Evolutionary conservation across 805 yeast genomes (phyloP).

Genomic region (Pichia pseudocactophila): DNA sequence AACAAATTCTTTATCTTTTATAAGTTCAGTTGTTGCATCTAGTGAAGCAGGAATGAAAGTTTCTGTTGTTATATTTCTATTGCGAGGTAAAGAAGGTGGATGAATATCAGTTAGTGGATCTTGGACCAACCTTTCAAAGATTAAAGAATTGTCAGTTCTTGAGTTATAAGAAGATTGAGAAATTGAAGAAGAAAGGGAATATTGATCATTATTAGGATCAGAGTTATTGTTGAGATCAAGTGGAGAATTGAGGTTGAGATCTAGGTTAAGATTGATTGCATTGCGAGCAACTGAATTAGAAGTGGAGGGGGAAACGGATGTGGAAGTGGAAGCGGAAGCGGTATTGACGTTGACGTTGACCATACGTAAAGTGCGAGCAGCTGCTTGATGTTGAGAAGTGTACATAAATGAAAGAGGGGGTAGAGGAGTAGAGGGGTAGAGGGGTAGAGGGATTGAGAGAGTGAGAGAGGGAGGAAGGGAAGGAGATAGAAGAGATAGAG

Average conservation of each 20-base stretch:
- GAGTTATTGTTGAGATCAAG: conserved; percentile 9
- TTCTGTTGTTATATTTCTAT: conserved; percentile 33
- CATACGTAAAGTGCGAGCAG: no score
- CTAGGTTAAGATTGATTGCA: no score
- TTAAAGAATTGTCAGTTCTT: conserved; percentile 32
- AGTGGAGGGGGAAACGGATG: no score
- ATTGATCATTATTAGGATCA: conserved; percentile 7
- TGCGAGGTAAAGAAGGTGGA: conserved; percentile 25
- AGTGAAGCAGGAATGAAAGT: conserved; percentile 49
- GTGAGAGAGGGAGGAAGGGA: no score
- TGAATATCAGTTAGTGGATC: conserved; percentile 36
- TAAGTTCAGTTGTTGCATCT: conserved; percentile 39
- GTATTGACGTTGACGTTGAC: no score
- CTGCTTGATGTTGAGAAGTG: no score
- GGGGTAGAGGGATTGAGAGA: no score
- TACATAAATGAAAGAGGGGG: no score
- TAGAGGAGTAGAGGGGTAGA: no score
- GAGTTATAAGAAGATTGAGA: conserved; percentile 9
- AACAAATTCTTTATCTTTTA: conserved; percentile 22
- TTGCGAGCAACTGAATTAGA: no score
- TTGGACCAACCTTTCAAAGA: conserved; percentile 61
- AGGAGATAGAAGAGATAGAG: no score
- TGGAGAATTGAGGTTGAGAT: conserved; percentile 17
- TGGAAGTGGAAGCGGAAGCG: no score
- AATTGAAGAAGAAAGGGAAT: conserved; percentile 9